phyloP scores from a whole-genome alignment of 345 rosid species.

The Gossypium thurberi region DNA sequence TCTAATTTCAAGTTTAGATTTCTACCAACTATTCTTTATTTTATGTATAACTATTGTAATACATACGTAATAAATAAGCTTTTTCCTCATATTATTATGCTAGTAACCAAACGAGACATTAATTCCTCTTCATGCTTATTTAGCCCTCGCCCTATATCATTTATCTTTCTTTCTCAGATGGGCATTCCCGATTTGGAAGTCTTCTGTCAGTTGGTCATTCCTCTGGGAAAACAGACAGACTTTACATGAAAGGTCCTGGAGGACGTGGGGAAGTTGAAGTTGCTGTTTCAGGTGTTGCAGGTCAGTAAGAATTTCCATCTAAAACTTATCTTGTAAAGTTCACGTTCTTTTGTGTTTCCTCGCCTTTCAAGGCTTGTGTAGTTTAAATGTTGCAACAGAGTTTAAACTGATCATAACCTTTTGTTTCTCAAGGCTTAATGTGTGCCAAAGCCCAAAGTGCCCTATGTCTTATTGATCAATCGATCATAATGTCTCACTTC shows the following conservation, averaged over 20 bases:
- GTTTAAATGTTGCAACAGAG: background rate
- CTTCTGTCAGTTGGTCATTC: conserved; percentile 67
- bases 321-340: background rate
- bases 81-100: no score
- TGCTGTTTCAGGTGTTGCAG: conserved; percentile 89
- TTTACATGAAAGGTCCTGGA: conserved; percentile 96
- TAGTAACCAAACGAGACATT: no score
- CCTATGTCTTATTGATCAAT: background rate
- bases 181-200: conserved; percentile 77
- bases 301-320: conserved; percentile 23
- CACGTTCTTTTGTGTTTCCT: background rate
- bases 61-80: no score
- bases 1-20: no score
- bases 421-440: background rate
- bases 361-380: background rate
- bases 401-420: background rate
- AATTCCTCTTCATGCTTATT: conserved; percentile 7
- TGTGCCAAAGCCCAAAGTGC: background rate
- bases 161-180: conserved; percentile 37
- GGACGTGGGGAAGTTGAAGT: conserved; percentile 99
- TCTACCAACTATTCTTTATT: no score
- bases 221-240: conserved; percentile 72
- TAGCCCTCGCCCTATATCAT: background rate
- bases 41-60: no score
- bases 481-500: background rate